Evolutionary conservation across 108 stramenopile species (phyloP).

Genomic region (Schizochytrium sp.): DNA sequence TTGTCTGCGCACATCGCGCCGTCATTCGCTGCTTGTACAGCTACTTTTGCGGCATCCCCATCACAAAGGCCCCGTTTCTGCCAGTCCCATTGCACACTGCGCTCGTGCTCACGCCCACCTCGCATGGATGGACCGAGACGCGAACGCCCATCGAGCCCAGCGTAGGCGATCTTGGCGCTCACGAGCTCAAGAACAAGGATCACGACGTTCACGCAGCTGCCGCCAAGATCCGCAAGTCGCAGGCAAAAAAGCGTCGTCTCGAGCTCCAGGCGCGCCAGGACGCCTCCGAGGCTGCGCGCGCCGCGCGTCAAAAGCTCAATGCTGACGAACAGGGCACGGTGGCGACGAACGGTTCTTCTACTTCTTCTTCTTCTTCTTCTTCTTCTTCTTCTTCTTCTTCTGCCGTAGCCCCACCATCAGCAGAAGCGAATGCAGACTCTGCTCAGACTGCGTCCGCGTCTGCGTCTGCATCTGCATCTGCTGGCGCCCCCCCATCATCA

Average conservation of each 20-base stretch:
- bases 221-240: not conserved
- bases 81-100: constrained; percentile 91
- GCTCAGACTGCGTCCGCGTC: no score
- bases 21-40: constrained; percentile 91
- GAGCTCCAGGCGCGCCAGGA: not conserved
- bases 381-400: no score
- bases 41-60: constrained; percentile 91
- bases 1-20: constrained; percentile 83
- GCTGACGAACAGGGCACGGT: not conserved
- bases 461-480: no score
- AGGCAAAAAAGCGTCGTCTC: not conserved
- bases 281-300: not conserved
- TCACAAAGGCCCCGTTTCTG: constrained; percentile 90
- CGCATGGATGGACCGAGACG: constrained; percentile 88
- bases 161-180: not conserved
- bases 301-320: not conserved
- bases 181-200: not conserved
- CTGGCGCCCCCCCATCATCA: no score
- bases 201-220: constrained; percentile 11
- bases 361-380: no score
- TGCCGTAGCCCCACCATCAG: no score
- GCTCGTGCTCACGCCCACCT: constrained; percentile 83
- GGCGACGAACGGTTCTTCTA: not conserved
- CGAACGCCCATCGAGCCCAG: constrained; percentile 34
- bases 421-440: no score